Evolutionary conservation across 2,329 filamentous ascomycete genomes (phyloP).

Genomic region (Tolypocladium sp.): DNA sequence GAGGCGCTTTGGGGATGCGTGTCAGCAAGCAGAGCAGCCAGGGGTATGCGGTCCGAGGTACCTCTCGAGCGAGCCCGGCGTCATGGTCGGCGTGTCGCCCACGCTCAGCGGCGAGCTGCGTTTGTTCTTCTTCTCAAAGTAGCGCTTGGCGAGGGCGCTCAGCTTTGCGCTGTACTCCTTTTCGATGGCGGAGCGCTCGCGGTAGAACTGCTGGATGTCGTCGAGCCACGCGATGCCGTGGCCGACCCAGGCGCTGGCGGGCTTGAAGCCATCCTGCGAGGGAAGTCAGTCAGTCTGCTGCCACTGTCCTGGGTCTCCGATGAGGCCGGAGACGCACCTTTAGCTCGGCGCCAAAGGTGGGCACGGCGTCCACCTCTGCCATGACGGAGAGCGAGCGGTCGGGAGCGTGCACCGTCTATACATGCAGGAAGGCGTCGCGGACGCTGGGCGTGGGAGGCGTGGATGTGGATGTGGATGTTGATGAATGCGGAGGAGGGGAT

Average conservation of each 20-base stretch:
- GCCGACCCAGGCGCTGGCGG: conserved; percentile 83
- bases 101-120: conserved; percentile 84
- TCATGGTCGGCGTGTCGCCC: conserved; percentile 85
- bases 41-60: conserved; percentile 19
- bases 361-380: conserved; percentile 74
- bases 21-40: conserved; percentile 11
- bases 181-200: conserved; percentile 86
- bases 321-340: conserved; percentile 53
- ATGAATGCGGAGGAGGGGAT: background rate
- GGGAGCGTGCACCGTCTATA: conserved; percentile 7
- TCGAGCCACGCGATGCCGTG: conserved; percentile 92
- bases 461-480: background rate
- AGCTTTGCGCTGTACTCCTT: conserved; percentile 94
- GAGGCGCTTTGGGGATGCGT: conserved; percentile 58
- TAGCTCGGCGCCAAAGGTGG: conserved; percentile 86
- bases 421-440: background rate
- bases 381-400: conserved; percentile 34
- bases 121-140: conserved; percentile 92
- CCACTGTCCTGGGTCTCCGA: background rate
- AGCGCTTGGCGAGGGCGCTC: conserved; percentile 82
- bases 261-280: conserved; percentile 87
- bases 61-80: conserved; percentile 90
- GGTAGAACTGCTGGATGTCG: conserved; percentile 95
- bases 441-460: background rate
- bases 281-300: background rate